Base-by-base conservation (phyloP, 768 basidiomycete species). In the Sarcomyxa edulis region DNA sequence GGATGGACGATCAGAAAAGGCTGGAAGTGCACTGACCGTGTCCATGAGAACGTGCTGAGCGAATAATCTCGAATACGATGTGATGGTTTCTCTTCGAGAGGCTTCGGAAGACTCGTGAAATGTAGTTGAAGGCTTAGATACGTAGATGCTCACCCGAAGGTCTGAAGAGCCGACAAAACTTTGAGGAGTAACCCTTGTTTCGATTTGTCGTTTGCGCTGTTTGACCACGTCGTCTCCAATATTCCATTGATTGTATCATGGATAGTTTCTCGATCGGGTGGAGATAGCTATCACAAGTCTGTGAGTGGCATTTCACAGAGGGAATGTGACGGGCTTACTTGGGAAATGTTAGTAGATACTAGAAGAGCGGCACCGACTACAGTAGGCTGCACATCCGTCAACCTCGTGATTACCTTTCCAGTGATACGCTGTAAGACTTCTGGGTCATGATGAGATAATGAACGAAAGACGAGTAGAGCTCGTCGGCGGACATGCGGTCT, bases 401-500 rank as follows among this genome's bases (percentile, higher is more conserved):
- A 43, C 30, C 72, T 60, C 40, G 56, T 65, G 22, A 63, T 23
- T 9, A 74, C 44, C 35, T 59, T 65, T 15, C 50, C 46, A 16
- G 64, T 56, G 6, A 76, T 62, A 28, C 60, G 59, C 27, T 59
- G 58, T 32, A 84, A 48, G 14, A 80, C 52, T 16, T 71, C 68
- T 4, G 63, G 45, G 22, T 78, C 72, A 29, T 59, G 53, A 32
- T 42, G 53, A 8, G 77, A 72, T 16, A 89, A 60, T 9, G 68
- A 60, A 29, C 72, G 66, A 46, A 77, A 73, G 2, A 78, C 80
- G 23, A 78, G 58, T 27, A 88, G 54, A 8, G 81, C 71, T 31
- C 84, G 74, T 43, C 78, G 69, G 26, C 77, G 78, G 33, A 90
- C 67, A 47, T 69, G 65, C 7, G 64, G 51, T 23, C 86, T 89